Base-by-base conservation (phyloP, 768 basidiomycete species). In the Hericium rajendrae region DNA sequence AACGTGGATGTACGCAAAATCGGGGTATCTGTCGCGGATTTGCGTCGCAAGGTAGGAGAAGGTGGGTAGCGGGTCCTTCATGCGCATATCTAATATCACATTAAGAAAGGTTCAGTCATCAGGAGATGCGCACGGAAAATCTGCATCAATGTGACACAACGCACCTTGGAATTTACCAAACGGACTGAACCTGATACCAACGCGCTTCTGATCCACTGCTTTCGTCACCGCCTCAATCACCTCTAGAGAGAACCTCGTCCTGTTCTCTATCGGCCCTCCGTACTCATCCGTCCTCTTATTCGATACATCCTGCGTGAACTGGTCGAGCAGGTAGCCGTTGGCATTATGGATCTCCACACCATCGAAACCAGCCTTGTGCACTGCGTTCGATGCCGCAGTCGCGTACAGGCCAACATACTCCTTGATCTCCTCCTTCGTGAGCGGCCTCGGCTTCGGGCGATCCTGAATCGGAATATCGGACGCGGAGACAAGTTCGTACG, bases 201-300 rank as follows among this genome's bases (percentile, higher is more conserved):
- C 74, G n/a, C 74, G 74, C 22, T 80, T 75, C 26, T 72, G 66
- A 0, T 87, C 86, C 39, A 88, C 68, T 1, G 78, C 77, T 0
- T 73, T 65, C 3, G 69, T 71, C 1, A 86, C 69, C 1, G 79
- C 81, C 38, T 78, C 73, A 6, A 81, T 65, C 40, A 85, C 71
- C 58, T 84, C 81, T 6, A 84, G 69, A 0, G 68, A 64, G 65
- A 90, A 88, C 26, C 79, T 73, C 1, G 74, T 71, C 5, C 88
- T 73, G 56, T 78, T 79, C 66, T 84, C 79, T 28, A 87, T 69
- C 48, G 76, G 78, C 2, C 88, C 88, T 0, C 88, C 88, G 66
- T 85, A 91, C 48, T 76, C 70, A 65, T 88, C 86, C 6, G 76
- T 80, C 15, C 85, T 75, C 4, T 74, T 63, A 67, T 88, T 87